Base-by-base conservation (phyloP, 192 early-diverging fungal species). In the Pecoramyces ruminantium region DNA sequence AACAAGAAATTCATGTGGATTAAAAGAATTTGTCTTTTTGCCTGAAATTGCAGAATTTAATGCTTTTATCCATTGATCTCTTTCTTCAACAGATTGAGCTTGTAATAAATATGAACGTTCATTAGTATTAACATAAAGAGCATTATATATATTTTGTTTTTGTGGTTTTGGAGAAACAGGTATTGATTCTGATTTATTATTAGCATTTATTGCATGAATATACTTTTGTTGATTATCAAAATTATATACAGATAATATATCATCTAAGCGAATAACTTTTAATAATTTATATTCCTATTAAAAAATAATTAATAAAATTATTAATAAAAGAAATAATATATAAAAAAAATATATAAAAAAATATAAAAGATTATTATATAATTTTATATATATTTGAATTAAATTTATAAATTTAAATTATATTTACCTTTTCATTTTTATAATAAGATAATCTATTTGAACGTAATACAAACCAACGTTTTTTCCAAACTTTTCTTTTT, bases 401-500 rank as follows among this genome's bases (percentile, higher is more conserved):
- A 34, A 34, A 34, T 6, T n/a, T n/a, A n/a, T n/a, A n/a, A n/a
- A n/a, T n/a, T n/a, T n/a, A n/a, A n/a, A n/a, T n/a, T n/a, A n/a
- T n/a, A n/a, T n/a, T n/a, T n/a, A 92, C 92, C 86, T 93, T 93
- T 29, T 91, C 91, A 82, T 93, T 93, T 83, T 96, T 92, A 85
- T 96, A 96, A 81, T 94, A 93, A 1, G 92, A 91, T n/a, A 96
- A 84, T 81, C 91, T 91, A 1, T 92, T 92, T 28, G 93, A 87
- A 77, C 93, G 83, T 78, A 96, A 87, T 14, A 96, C 94, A 85
- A 96, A 96, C 94, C 93, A 96, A 78, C 93, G 87, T 79, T 89
- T 92, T 85, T 94, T 94, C 94, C 94, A 96, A 5, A 89, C 91
- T 92, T 94, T 84, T 30, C 79, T 85, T 38, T 87, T 90, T 77